phyloP scores from a whole-genome alignment of 192 early-diverging fungal species.

The Podila horticola region DNA sequence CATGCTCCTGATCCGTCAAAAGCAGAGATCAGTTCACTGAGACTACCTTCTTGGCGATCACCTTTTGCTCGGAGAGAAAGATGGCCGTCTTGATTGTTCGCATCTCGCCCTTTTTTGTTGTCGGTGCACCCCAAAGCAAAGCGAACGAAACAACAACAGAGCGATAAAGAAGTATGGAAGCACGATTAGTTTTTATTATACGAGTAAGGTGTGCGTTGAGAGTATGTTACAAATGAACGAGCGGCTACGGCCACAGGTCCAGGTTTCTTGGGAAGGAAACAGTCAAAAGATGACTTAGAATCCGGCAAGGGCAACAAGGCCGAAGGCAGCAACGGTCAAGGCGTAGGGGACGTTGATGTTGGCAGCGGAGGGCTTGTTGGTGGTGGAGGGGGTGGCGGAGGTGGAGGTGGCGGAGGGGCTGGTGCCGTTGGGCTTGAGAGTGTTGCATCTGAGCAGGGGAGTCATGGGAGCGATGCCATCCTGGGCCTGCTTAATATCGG shows the following conservation, averaged over 20 bases:
- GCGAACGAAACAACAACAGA: too few species aligned
- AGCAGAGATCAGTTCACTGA: too few species aligned
- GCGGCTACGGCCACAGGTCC: background rate
- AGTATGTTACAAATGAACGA: background rate
- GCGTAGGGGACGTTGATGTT: conserved; percentile 35
- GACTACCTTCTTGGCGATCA: too few species aligned
- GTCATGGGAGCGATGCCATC: background rate
- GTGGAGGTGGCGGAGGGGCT: background rate
- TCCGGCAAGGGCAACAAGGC: conserved; percentile 46
- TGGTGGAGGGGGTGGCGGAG: background rate
- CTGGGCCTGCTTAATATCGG: conserved; percentile 12
- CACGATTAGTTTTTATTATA: conserved; percentile 1
- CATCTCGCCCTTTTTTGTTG: too few species aligned
- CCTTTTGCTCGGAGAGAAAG: too few species aligned
- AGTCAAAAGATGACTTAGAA: conserved; percentile 17
- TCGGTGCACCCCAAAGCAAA: too few species aligned
- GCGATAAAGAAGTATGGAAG: too few species aligned
- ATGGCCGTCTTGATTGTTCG: too few species aligned
- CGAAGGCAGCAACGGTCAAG: conserved; percentile 38
- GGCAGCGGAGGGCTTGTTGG: background rate
- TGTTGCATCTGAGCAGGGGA: conserved; percentile 6
- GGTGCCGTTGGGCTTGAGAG: background rate
- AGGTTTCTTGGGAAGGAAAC: background rate
- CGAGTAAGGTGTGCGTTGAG: background rate
- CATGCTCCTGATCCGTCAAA: too few species aligned